phyloP scores from a whole-genome alignment of 2,329 filamentous ascomycete genomes.

The Purpureocillium lavendulum region DNA sequence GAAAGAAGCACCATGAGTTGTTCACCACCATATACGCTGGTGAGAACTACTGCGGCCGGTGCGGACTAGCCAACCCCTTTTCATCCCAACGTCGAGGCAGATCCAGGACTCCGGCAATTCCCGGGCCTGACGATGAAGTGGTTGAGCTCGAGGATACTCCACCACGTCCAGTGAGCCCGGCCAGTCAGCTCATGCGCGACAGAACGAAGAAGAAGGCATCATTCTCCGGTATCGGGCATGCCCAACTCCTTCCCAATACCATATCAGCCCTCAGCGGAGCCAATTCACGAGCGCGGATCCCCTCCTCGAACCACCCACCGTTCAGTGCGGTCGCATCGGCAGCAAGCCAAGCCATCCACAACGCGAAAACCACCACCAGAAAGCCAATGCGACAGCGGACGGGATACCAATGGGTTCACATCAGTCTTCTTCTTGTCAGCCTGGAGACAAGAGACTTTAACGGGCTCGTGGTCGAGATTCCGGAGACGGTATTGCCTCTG shows the following conservation, averaged over 20 bases:
- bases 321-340: conserved; percentile 2
- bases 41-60: too few relatives aligned
- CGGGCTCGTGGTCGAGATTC: conserved; percentile 3
- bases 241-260: too few relatives aligned
- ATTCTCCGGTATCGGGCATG: not conserved
- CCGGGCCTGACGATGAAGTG: not conserved
- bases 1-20: too few relatives aligned
- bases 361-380: conserved; percentile 1
- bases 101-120: too few relatives aligned
- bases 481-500: conserved; percentile 4
- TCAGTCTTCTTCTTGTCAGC: conserved; percentile 4
- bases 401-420: not conserved
- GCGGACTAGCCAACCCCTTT: too few relatives aligned
- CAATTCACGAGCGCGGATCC: not conserved
- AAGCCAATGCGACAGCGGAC: conserved; percentile 1
- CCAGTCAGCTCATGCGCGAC: not conserved
- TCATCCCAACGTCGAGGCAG: too few relatives aligned
- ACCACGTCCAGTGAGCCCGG: conserved; percentile 4
- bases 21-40: too few relatives aligned
- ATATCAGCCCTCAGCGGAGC: too few relatives aligned
- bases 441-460: conserved; percentile 4
- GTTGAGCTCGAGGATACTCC: conserved; percentile 6
- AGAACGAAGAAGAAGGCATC: too few relatives aligned
- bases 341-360: conserved; percentile 2
- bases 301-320: not conserved